Base-by-base conservation (phyloP, 441 rosid species). In the Jatropha podagrica region DNA sequence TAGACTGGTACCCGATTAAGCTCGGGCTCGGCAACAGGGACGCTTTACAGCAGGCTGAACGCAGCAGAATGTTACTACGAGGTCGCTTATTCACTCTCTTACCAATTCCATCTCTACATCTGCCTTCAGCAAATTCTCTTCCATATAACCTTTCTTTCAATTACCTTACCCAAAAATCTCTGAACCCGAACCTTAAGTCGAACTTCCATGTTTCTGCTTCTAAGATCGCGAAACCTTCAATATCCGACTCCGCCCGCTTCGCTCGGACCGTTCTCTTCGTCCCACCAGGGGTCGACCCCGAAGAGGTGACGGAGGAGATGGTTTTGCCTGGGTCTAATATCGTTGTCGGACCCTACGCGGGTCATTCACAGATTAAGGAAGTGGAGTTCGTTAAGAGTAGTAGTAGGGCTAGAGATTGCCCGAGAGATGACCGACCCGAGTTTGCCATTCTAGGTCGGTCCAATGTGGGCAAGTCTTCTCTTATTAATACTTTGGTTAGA, bases 391-490 rank as follows among this genome's bases (percentile, higher is more conserved):
- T 95, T 32, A 93, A 91, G 81, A 95, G 97, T 77, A 95, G 98
- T 40, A 82, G 85, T 71, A 87, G 88, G 80, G 96, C 96, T 56
- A 90, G 89, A 83, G 98, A 95, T 80, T 95, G 97, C 74, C 98
- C 96, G 52, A 85, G 78, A 80, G 93, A 90, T 71, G 92, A 83
- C 44, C 85, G 79, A 71, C 99, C 98, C 4, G 98, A 92, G 83
- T 92, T 93, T 60, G 97, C 96, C 3, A 90, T 93, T 56, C 62
- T 95, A 69, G 98, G 94, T 65, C 90, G 97, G 23, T 95, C 98
- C 64, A 95, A 92, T 81, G 97, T 91, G 56, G 98, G 97, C 60
- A 95, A 92, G 83, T 95, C 97, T 11, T 95, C 98, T 0, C 96
- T 95, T 55, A 95, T 95, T 32, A 95, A 95, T 81, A 85, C 90